Evolutionary conservation across 257 asterid genomes (phyloP), one percentile per base, ranked within the genome.

Genomic region (Nyctanthes arbortristis): DNA sequence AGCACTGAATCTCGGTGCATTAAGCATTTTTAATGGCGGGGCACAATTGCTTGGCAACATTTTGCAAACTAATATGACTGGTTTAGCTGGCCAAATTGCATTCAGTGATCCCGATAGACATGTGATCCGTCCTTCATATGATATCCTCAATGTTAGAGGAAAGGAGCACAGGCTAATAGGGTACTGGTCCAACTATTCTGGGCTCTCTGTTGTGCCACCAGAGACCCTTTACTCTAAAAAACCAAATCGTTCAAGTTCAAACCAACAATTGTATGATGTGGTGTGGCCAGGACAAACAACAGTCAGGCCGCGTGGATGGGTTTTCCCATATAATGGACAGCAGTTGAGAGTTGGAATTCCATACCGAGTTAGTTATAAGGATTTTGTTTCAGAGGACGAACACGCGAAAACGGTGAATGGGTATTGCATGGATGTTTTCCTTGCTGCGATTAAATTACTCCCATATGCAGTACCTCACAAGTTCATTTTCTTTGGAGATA

Each of bases 141-240:
- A 92, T 39, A 77, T 92, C 67, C 84, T 92, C 65, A 88, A 92
- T 73, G 89, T 88, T 3, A 72, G 79, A 75, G 86, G 84, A 13
- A 73, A 57, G 65, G 81, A 85, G 27, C 73, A 75, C 74, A 85
- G 75, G 81, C 84, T 49, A 73, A 82, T 88, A 69, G 97, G 97
- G 22, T 90, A 88, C 78, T 90, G 98, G 97, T 88, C 89, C 36
- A 88, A 89, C 43, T 82, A 88, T 65, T 88, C 97, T 0, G 96
- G 97, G 39, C 87, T 92, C 49, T 88, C 98, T 3, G 82, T 79
- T 67, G 75, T 78, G 76, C 79, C 94, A 5, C 95, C 93, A 0
- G 97, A 89, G 67, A 63, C 69, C 66, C 91, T 89, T 73, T 84
- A 81, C 68, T 28, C 65, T 49, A 86, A 74, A 60, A 67, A 65